Percentiles rank a stretch among this genome's conserved stretches.
Evolutionary conservation across 2,329 filamentous ascomycete species (phyloP).

Genomic region (Dothideomycetes sp.): DNA sequence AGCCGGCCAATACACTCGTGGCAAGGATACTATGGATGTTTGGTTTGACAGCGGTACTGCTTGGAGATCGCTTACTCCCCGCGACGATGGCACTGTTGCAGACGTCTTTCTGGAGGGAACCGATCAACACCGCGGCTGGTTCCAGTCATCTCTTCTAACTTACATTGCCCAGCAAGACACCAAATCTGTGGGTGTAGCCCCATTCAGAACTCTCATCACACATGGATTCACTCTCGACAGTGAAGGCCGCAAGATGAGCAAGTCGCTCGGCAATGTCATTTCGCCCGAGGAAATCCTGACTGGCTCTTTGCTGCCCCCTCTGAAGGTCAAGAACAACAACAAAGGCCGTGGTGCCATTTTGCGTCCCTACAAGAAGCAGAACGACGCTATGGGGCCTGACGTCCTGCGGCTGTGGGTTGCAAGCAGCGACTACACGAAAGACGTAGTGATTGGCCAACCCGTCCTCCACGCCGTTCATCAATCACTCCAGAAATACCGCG

Average conservation of each 20-base stretch:
- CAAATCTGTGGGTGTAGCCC: conserved; percentile 39
- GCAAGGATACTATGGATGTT: conserved; percentile 95
- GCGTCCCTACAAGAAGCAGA: conserved; percentile 12
- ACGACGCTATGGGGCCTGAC: conserved; percentile 59
- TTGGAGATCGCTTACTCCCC: conserved; percentile 52
- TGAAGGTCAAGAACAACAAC: conserved; percentile 36
- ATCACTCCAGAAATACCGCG: conserved; percentile 73
- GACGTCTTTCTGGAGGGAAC: conserved; percentile 91
- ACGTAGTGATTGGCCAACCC: conserved; percentile 70
- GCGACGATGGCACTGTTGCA: conserved; percentile 39
- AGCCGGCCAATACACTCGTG: conserved; percentile 53
- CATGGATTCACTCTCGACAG: conserved; percentile 91
- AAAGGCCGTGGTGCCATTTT: not conserved
- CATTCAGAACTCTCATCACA: conserved; percentile 83
- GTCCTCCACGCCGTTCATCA: conserved; percentile 68
- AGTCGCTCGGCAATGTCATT: conserved; percentile 85
- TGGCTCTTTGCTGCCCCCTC: conserved; percentile 62
- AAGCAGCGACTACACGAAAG: conserved; percentile 80
- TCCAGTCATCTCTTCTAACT: conserved; percentile 89
- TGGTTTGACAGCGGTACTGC: conserved; percentile 98
- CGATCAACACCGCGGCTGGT: conserved; percentile 97
- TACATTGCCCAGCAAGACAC: conserved; percentile 53
- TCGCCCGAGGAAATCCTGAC: conserved; percentile 74
- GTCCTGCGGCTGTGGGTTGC: conserved; percentile 84
- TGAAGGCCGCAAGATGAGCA: conserved; percentile 95